Conservation (phyloP, 805 yeast genomes). For the Candida nonsorbophila region DNA sequence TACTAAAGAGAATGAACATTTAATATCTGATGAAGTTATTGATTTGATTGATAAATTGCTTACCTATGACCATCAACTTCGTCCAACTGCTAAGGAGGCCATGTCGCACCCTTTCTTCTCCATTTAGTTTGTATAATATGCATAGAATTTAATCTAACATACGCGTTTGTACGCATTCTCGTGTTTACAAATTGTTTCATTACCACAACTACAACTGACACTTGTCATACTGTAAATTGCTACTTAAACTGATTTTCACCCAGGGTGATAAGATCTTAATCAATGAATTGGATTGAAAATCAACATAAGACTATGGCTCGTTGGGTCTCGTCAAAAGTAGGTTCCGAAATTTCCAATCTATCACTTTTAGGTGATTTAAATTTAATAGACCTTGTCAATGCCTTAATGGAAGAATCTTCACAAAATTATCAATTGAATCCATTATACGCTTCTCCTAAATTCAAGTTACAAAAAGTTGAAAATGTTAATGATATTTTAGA, state of each 20-base stretch:
- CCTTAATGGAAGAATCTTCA: slow-evolving; percentile 22
- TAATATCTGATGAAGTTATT: slow-evolving; percentile 62
- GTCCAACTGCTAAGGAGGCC: slow-evolving; percentile 86
- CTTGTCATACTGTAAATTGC: no score
- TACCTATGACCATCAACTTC: slow-evolving; percentile 82
- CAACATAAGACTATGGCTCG: slow-evolving; percentile 47
- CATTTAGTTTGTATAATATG: no score
- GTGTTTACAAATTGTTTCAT: no score
- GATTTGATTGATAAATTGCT: slow-evolving; percentile 78
- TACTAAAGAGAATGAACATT: slow-evolving; percentile 60
- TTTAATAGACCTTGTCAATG: slow-evolving; percentile 31
- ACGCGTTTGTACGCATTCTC: no score
- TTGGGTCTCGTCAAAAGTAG: slow-evolving; percentile 43
- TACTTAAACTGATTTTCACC: no score
- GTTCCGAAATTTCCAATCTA: slow-evolving; percentile 13
- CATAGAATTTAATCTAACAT: no score
- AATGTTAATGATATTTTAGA: slow-evolving; percentile 39
- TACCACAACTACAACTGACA: no score
- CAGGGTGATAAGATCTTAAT: no score
- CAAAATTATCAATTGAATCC: slow-evolving; percentile 22
- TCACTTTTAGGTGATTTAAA: slow-evolving; percentile 33
- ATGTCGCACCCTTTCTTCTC: slow-evolving; percentile 60
- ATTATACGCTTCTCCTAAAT: slow-evolving; percentile 30
- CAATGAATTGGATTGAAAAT: slow-evolving; percentile 32
- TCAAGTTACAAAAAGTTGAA: slow-evolving; percentile 42